Evolutionary conservation across 2,329 filamentous ascomycete genomes (phyloP).

Genomic region (Calonectria montana): DNA sequence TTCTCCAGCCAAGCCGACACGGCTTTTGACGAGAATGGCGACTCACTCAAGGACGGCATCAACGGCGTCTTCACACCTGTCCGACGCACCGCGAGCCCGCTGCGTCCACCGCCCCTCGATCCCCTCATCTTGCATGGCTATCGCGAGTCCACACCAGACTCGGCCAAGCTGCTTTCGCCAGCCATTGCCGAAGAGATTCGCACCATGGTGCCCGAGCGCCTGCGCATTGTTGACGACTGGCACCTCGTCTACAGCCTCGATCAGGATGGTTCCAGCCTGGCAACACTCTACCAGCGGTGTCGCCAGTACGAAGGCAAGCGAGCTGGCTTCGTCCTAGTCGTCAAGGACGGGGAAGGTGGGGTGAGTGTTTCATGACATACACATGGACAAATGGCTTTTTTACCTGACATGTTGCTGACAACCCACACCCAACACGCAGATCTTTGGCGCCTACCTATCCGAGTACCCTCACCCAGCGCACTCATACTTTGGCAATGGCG

Average conservation of each 20-base stretch:
- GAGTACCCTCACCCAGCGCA: constrained; percentile 84
- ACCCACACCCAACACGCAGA: constrained; percentile 51
- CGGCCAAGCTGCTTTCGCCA: constrained; percentile 74
- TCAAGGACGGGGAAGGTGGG: constrained; percentile 80
- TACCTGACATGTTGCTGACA: constrained; percentile 24
- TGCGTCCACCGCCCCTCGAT: constrained; percentile 89
- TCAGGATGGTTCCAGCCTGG: constrained; percentile 88
- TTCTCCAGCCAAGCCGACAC: constrained; percentile 45
- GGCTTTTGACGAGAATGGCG: constrained; percentile 30
- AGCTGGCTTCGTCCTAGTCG: constrained; percentile 90
- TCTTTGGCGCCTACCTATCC: constrained; percentile 94
- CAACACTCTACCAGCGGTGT: constrained; percentile 86
- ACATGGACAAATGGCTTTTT: constrained; percentile 20
- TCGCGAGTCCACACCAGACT: constrained; percentile 66
- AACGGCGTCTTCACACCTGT: constrained; percentile 66
- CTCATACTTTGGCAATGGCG: constrained; percentile 94
- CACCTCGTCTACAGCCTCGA: constrained; percentile 88
- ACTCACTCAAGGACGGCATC: constrained; percentile 57
- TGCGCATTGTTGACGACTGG: constrained; percentile 92
- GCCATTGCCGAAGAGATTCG: constrained; percentile 93
- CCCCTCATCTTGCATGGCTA: constrained; percentile 79
- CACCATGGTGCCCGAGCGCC: constrained; percentile 84
- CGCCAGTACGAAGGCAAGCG: constrained; percentile 74
- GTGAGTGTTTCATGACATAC: constrained; percentile 60
- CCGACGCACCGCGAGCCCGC: constrained; percentile 76